Percentiles rank a stretch among this genome's conserved stretches.
Evolutionary conservation across 192 early-diverging fungal species (phyloP).

Genomic region (Coemansia sp.): DNA sequence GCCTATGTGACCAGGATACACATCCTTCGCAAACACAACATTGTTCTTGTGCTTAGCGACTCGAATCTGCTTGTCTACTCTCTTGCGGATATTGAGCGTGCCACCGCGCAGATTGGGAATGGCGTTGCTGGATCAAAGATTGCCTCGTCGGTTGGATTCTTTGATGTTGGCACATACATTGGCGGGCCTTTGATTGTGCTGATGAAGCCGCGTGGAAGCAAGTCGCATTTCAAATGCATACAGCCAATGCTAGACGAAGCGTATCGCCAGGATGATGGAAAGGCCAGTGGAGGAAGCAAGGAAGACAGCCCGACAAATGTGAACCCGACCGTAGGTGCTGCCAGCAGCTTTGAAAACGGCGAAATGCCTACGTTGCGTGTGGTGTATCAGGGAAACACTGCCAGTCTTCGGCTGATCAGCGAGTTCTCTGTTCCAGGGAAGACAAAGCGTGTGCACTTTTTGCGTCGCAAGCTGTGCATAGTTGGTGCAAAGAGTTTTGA

Average conservation of each 20-base stretch:
- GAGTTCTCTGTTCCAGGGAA: constrained; percentile 59
- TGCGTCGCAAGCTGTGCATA: constrained; percentile 83
- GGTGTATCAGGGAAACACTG: constrained; percentile 34
- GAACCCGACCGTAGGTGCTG: not conserved
- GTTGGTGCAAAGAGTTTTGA: constrained; percentile 92
- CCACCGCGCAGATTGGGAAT: constrained; percentile 20
- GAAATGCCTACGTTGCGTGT: constrained; percentile 21
- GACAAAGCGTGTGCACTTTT: constrained; percentile 71
- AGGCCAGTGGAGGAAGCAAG: not conserved
- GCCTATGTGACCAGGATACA: constrained; percentile 38
- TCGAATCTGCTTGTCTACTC: constrained; percentile 40
- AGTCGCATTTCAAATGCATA: constrained; percentile 56
- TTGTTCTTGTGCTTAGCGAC: constrained; percentile 45
- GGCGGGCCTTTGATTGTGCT: constrained; percentile 43
- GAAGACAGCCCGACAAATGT: not conserved
- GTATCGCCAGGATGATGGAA: not conserved
- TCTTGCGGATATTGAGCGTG: constrained; percentile 39
- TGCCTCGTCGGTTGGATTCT: constrained; percentile 47
- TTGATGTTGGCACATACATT: constrained; percentile 46
- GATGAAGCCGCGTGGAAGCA: constrained; percentile 47
- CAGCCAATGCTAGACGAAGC: constrained; percentile 22
- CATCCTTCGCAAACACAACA: constrained; percentile 35
- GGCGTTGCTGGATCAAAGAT: constrained; percentile 35
- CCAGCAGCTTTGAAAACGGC: not conserved
- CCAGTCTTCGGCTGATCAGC: constrained; percentile 34